Evolutionary conservation across 2,329 filamentous ascomycete genomes (phyloP).

Genomic region (Alternaria panax): DNA sequence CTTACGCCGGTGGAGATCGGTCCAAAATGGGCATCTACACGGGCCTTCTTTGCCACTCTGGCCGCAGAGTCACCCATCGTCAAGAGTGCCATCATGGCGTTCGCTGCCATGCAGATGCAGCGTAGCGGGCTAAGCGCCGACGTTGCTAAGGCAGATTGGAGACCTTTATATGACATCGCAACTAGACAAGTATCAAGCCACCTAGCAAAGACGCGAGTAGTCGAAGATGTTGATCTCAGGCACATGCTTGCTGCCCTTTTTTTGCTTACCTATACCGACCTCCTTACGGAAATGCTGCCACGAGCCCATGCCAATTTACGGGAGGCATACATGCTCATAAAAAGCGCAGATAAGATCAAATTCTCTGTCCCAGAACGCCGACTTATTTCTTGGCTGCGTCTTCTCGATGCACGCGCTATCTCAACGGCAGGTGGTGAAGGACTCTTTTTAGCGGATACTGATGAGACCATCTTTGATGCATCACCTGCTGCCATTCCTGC

Average conservation of each 20-base stretch:
- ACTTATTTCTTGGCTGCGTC: slow-evolving; percentile 62
- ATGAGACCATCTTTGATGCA: slow-evolving; percentile 57
- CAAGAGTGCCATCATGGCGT: slow-evolving; percentile 59
- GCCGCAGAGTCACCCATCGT: slow-evolving; percentile 58
- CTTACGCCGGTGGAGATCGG: slow-evolving; percentile 61
- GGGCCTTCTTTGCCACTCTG: slow-evolving; percentile 59
- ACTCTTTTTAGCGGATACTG: slow-evolving; percentile 59
- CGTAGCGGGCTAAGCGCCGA: slow-evolving; percentile 46
- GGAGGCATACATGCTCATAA: slow-evolving; percentile 59
- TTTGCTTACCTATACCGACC: slow-evolving; percentile 63
- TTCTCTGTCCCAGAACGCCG: slow-evolving; percentile 54
- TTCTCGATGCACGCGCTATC: slow-evolving; percentile 64
- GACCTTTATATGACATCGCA: slow-evolving; percentile 44
- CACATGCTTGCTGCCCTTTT: slow-evolving; percentile 61
- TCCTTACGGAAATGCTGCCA: slow-evolving; percentile 28
- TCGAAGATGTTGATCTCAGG: slow-evolving; percentile 39
- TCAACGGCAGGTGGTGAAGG: slow-evolving; percentile 64
- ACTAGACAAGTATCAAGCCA: slow-evolving; percentile 33
- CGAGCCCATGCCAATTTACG: slow-evolving; percentile 55
- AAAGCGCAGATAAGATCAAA: slow-evolving; percentile 32
- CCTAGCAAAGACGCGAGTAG: slow-evolving; percentile 24
- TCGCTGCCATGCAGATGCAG: slow-evolving; percentile 56
- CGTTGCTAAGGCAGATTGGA: slow-evolving; percentile 40
- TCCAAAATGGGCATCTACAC: slow-evolving; percentile 60
- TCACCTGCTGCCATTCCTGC: slow-evolving; percentile 50